Percentiles rank a stretch among this genome's conserved stretches.
Evolutionary conservation across 129 eudicot species (phyloP).

Genomic region (Flaveria brownii): DNA sequence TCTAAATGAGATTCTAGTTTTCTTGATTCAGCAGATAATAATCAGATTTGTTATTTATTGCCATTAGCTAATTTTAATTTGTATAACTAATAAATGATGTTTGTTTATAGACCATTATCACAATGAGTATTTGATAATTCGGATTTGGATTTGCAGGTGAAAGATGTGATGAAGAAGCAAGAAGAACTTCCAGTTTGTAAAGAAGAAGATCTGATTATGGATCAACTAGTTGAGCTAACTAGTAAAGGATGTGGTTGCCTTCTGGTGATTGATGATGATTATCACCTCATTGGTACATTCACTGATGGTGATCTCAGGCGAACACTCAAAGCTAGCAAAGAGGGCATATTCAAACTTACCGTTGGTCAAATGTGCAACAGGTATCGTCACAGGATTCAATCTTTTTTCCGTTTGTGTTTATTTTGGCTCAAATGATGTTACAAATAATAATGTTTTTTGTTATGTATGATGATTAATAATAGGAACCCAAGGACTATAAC

Average conservation of each 20-base stretch:
- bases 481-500: constrained; percentile 91
- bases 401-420: not conserved
- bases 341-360: constrained; percentile 90
- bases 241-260: constrained; percentile 98
- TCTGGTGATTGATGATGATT: constrained; percentile 69
- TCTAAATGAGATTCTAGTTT: not conserved
- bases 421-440: not conserved
- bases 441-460: constrained; percentile 11
- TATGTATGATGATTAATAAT: constrained; percentile 2
- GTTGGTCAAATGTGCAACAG: constrained; percentile 99
- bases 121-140: not conserved
- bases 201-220: constrained; percentile 90
- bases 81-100: not conserved
- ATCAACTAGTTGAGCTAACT: constrained; percentile 87
- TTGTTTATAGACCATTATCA: not conserved
- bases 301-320: constrained; percentile 97
- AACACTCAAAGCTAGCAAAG: constrained; percentile 88
- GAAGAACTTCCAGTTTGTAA: constrained; percentile 85
- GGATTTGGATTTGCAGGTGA: constrained; percentile 55
- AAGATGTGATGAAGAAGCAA: constrained; percentile 89
- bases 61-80: not conserved
- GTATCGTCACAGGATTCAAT: constrained; percentile 32
- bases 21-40: no score
- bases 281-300: constrained; percentile 82
- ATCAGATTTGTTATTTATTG: no score